phyloP scores from a whole-genome alignment of 2,329 filamentous ascomycete genomes.

The Magnaporthales sp. region DNA sequence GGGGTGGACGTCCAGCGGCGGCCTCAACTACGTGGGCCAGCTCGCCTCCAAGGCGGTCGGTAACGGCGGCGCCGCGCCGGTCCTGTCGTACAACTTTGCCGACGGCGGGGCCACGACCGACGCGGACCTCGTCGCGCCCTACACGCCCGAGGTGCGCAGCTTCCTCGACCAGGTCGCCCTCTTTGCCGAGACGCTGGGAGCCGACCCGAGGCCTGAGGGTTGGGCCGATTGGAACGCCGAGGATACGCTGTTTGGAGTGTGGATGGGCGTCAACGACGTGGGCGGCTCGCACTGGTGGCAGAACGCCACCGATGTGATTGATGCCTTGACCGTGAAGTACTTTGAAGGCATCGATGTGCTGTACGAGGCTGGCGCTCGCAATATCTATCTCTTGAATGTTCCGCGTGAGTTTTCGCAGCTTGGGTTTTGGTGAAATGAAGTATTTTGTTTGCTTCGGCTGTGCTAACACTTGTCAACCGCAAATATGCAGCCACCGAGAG shows the following conservation, averaged over 20 bases:
- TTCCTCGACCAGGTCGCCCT: constrained; percentile 42
- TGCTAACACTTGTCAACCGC: not conserved
- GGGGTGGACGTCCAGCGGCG: constrained; percentile 36
- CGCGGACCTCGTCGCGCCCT: constrained; percentile 38
- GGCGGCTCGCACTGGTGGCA: constrained; percentile 31
- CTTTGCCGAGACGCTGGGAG: constrained; percentile 25
- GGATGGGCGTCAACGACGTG: constrained; percentile 47
- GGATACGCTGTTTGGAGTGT: constrained; percentile 39
- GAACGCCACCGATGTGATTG: constrained; percentile 29
- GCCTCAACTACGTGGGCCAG: constrained; percentile 39
- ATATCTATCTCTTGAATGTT: constrained; percentile 51
- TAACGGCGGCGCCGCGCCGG: constrained; percentile 28
- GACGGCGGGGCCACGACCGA: constrained; percentile 42
- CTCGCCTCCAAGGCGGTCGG: constrained; percentile 21
- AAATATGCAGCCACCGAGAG: constrained; percentile 26
- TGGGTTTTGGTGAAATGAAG: no score
- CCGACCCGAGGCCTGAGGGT: constrained; percentile 15
- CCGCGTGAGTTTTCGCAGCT: constrained; percentile 35
- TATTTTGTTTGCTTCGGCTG: not conserved
- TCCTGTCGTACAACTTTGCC: constrained; percentile 41
- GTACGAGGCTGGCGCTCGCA: constrained; percentile 43
- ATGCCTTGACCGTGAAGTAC: constrained; percentile 33
- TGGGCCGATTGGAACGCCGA: constrained; percentile 31
- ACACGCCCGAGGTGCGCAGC: constrained; percentile 35
- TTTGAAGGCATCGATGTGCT: constrained; percentile 32